These are phyloP conservation scores for Diaporthe sp. DNA, from an alignment of 2,329 filamentous ascomycete genomes.

Conservation along the genomic window DNA sequence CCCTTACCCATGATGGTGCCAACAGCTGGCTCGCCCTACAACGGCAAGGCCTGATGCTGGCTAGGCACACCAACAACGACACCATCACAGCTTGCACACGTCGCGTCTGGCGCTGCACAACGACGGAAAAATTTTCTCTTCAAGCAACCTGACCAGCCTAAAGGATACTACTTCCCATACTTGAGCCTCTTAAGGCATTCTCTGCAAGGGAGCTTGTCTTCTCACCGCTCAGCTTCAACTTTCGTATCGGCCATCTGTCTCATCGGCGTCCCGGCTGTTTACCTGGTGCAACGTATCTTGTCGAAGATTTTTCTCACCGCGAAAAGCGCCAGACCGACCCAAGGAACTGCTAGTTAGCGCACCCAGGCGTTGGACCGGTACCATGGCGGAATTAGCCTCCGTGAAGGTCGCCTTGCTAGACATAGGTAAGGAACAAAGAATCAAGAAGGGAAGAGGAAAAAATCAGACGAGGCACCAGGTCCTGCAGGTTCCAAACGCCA, in stretches of 20 bases:
- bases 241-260: constrained; percentile 3
- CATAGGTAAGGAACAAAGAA: constrained; percentile 61
- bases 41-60: constrained; percentile 12
- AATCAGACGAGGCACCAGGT: constrained; percentile 19
- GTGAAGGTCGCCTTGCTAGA: constrained; percentile 67
- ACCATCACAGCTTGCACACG: not conserved
- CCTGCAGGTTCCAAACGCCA: constrained; percentile 10
- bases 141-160: not conserved
- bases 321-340: constrained; percentile 7
- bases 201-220: constrained; percentile 8
- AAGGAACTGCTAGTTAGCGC: constrained; percentile 8
- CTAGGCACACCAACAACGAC: constrained; percentile 11
- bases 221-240: constrained; percentile 21
- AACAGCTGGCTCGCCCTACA: not conserved
- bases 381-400: constrained; percentile 50
- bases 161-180: constrained; percentile 6
- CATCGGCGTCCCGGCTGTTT: constrained; percentile 9
- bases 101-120: constrained; percentile 18
- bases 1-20: constrained; percentile 15
- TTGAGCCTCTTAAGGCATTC: constrained; percentile 6
- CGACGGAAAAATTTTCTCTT: constrained; percentile 15
- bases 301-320: constrained; percentile 7
- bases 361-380: constrained; percentile 27
- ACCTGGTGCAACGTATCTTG: constrained; percentile 3
- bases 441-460: not conserved